phyloP scores from a whole-genome alignment of 73 alveolate genomes.

The Paramecium pentaurelia region DNA sequence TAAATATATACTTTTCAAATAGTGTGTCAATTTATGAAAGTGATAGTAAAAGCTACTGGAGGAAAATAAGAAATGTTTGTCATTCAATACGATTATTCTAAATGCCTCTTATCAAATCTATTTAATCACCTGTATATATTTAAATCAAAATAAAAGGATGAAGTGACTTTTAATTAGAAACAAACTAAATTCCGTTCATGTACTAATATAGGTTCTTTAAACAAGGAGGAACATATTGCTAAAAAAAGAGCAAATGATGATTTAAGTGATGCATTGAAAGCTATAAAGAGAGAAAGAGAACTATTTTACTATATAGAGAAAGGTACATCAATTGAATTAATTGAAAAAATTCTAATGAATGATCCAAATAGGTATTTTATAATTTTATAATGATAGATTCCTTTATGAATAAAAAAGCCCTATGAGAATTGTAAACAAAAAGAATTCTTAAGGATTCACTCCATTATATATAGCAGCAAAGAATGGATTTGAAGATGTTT shows the following conservation, averaged over 20 bases:
- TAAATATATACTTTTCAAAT: not conserved
- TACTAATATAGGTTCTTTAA: not conserved
- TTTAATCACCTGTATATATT: not conserved
- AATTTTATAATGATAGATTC: not conserved
- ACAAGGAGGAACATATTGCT: not conserved
- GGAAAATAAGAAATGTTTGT: conserved; percentile 34
- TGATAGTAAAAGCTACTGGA: conserved; percentile 15
- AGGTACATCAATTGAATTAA: not conserved
- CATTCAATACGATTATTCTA: conserved; percentile 29
- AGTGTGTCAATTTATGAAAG: not conserved
- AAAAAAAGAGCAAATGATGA: not conserved
- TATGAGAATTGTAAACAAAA: not conserved
- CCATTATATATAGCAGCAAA: conserved; percentile 72
- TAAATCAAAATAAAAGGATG: not conserved
- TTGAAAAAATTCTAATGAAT: not conserved
- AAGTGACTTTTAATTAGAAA: not conserved
- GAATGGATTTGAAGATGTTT: conserved; percentile 63
- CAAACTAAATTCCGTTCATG: not conserved
- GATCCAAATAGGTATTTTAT: conserved; percentile 13
- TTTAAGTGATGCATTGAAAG: not conserved
- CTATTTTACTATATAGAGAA: not conserved
- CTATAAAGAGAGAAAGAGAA: not conserved
- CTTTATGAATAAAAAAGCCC: not conserved
- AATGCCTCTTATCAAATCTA: not conserved
- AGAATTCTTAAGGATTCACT: conserved; percentile 54